Conservation (phyloP, 2,329 filamentous ascomycete species). For the Raffaelea ambrosiae region DNA sequence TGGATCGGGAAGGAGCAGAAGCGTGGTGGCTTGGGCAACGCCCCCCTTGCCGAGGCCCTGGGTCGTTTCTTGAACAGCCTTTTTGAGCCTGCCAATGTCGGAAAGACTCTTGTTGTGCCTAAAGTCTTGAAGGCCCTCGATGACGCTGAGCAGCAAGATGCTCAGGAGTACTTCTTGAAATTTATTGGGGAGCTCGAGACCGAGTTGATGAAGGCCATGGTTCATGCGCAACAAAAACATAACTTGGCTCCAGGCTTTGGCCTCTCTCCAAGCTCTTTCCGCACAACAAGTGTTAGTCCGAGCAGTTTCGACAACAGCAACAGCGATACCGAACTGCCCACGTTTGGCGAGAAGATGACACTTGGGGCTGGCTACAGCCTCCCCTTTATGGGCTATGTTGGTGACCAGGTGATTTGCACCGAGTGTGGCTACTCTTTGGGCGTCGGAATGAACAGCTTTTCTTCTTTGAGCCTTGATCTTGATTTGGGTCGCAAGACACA, state of each 20-base stretch:
- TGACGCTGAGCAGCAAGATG: conserved; percentile 94
- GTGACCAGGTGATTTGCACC: conserved; percentile 82
- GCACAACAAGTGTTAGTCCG: too few species aligned
- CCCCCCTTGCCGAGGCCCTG: conserved; percentile 39
- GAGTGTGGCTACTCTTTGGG: conserved; percentile 81
- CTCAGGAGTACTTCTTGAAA: conserved; percentile 93
- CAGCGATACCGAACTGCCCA: too few species aligned
- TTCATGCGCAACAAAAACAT: conserved; percentile 20
- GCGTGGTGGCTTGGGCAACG: conserved; percentile 16
- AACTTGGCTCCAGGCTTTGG: conserved; percentile 30
- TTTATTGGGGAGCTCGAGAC: conserved; percentile 78
- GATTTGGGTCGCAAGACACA: conserved; percentile 54
- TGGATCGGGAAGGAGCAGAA: conserved; percentile 28
- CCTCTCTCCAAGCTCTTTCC: background rate
- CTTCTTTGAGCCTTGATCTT: conserved; percentile 82
- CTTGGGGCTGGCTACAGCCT: conserved; percentile 42
- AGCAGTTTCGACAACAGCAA: too few species aligned
- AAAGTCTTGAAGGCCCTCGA: conserved; percentile 80
- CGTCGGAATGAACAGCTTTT: conserved; percentile 77
- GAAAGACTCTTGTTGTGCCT: conserved; percentile 73
- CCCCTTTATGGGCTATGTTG: conserved; percentile 78
- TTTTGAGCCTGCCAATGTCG: conserved; percentile 61
- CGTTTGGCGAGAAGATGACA: conserved; percentile 7
- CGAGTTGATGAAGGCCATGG: conserved; percentile 51
- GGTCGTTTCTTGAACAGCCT: conserved; percentile 61